Evolutionary conservation across 305 asterid species (phyloP), one percentile per base, ranked within the genome.

Genomic region (Fraxinus baroniana): DNA sequence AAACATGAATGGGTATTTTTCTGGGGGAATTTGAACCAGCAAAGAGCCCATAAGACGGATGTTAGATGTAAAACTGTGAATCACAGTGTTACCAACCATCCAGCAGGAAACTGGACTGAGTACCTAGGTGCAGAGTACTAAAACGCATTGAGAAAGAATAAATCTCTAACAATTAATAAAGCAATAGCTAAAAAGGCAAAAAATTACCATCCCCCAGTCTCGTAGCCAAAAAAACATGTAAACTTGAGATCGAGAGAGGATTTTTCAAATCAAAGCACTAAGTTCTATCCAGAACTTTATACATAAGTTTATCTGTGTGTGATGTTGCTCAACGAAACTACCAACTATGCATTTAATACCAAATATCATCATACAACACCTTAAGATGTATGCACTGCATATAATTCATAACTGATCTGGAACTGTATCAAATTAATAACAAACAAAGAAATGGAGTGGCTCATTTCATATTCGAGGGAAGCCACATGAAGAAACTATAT

Each of bases 401-500:
- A 60, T 18, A 20, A 52, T 32, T 18, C 55, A 20, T 22, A 3
- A 22, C 57, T 2, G 57, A 72, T 73, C 33, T 5, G 33, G 37
- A 73, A 18, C 71, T 62, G 71, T 22, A 62, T 18, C 13, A 62
- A 62, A 62, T 62, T 62, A 2, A 8, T 62, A 62, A 13, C 49
- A 32, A 36, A n/a, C 24, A 24, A 28, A 44, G 70, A 79, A 39
- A 68, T 66, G 10, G 13, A 44, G 77, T 37, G 72, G 73, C 24
- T 28, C 20, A 24, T 44, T 77, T 26, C 68, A 74, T 10, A 46
- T 68, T 44, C 72, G 55, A 72, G 33, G 9, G 74, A 12, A 71
- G 72, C 13, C 55, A 22, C 55, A 10, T 49, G 62, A 82, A 12
- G 77, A 86, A 80, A 57, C 60, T 12, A 64, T 78, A 39, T 44